Evolutionary conservation across 2,329 filamentous ascomycete genomes (phyloP).

Genomic region (Colletotrichum coccodes): DNA sequence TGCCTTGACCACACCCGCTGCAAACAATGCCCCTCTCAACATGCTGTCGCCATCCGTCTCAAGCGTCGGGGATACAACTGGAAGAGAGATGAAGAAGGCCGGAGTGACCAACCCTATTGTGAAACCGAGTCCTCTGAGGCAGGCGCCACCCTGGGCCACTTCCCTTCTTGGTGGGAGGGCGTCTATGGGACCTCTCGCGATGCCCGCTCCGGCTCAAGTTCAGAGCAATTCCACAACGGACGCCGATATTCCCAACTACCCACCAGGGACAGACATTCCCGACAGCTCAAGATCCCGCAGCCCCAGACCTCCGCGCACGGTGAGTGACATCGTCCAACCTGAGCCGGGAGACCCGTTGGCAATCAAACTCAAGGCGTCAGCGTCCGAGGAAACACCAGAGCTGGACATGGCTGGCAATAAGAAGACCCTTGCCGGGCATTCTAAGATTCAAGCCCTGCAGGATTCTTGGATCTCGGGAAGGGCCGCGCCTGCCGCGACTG

Average conservation of each 20-base stretch:
- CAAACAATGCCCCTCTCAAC: background rate
- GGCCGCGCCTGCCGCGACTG: background rate
- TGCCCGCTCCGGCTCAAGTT: background rate
- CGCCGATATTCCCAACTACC: background rate
- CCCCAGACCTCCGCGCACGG: constrained; percentile 30
- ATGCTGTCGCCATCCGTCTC: constrained; percentile 8
- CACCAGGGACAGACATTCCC: background rate
- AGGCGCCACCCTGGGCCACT: constrained; percentile 20
- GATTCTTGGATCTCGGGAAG: constrained; percentile 40
- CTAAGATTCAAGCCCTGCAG: constrained; percentile 42
- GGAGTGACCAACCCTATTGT: constrained; percentile 11
- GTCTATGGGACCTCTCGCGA: background rate
- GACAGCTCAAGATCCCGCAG: background rate
- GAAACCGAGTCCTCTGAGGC: background rate
- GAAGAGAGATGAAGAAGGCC: constrained; percentile 27
- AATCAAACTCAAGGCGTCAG: background rate
- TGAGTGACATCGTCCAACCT: constrained; percentile 36
- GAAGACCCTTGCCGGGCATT: constrained; percentile 1
- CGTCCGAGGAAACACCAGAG: background rate
- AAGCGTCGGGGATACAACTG: constrained; percentile 6
- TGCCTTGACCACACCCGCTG: background rate
- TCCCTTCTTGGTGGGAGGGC: constrained; percentile 3
- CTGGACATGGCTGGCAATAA: background rate
- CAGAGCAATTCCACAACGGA: too few species aligned
- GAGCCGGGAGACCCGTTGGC: background rate